Evolutionary conservation across 83 land plant genomes (phyloP).

Genomic region (Thuja plicata): DNA sequence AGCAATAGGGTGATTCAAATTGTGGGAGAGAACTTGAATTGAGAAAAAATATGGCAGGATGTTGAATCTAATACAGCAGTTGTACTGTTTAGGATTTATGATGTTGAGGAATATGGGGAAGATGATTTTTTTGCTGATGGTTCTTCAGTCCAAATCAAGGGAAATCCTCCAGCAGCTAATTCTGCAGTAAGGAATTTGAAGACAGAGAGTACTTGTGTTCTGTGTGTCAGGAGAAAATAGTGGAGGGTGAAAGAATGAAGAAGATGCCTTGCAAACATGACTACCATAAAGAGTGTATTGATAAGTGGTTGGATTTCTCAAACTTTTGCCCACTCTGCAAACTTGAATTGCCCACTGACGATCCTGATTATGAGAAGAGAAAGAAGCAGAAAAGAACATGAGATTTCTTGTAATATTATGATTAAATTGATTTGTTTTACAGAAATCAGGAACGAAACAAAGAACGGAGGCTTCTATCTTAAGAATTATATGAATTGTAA

Average conservation of each 20-base stretch:
- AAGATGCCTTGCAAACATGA: too few relatives aligned
- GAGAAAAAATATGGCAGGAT: neutral
- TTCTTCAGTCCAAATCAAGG: neutral
- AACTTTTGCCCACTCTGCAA: too few relatives aligned
- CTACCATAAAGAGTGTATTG: too few relatives aligned
- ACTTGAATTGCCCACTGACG: neutral
- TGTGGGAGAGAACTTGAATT: neutral
- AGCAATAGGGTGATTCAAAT: neutral
- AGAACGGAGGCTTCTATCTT: too few relatives aligned
- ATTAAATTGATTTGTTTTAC: too few relatives aligned
- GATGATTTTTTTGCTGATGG: neutral
- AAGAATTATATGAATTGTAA: too few relatives aligned
- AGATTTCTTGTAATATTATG: too few relatives aligned
- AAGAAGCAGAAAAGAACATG: neutral
- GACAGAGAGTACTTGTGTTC: neutral
- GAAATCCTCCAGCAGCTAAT: neutral
- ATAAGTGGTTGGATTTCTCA: too few relatives aligned
- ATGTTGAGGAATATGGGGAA: neutral
- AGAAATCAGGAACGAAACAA: too few relatives aligned
- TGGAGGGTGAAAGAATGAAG: neutral
- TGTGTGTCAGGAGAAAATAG: neutral
- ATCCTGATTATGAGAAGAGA: neutral
- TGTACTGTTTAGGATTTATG: neutral
- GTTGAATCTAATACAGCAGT: too few relatives aligned
- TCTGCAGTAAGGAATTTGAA: neutral